These are phyloP conservation scores for Puccinia novopanici DNA, from an alignment of 1,284 basidiomycete genomes.

Conservation along the genomic window DNA sequence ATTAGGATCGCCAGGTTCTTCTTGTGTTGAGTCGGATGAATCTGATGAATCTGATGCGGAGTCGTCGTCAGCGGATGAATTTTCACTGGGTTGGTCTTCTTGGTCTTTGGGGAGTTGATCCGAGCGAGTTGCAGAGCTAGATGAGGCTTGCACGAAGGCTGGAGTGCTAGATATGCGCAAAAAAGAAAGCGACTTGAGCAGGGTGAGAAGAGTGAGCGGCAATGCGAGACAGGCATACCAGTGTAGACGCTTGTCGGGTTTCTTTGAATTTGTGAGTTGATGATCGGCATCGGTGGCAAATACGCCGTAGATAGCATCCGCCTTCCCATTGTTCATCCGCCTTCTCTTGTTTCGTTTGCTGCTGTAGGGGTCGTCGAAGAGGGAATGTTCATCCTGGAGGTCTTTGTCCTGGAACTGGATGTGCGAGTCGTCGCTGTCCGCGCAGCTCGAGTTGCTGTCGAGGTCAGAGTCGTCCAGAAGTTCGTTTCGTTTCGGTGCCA, in stretches of 20 bases:
- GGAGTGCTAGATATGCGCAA: slow-evolving; percentile 28
- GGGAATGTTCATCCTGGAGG: slow-evolving; percentile 71
- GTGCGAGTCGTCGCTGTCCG: slow-evolving; percentile 58
- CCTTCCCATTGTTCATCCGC: slow-evolving; percentile 68
- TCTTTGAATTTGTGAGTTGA: slow-evolving; percentile 60
- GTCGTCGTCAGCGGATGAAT: slow-evolving; percentile 15
- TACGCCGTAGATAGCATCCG: slow-evolving; percentile 77
- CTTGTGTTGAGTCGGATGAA: slow-evolving; percentile 13
- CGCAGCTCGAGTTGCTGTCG: slow-evolving; percentile 26
- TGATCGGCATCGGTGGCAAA: slow-evolving; percentile 76
- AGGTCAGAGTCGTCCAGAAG: slow-evolving; percentile 58
- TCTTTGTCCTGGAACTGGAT: slow-evolving; percentile 68
- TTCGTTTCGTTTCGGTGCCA: slow-evolving; percentile 32
- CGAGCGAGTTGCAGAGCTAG: slow-evolving; percentile 17
- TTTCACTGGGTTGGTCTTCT: background rate
- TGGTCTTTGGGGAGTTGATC: background rate
- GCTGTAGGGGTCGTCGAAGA: slow-evolving; percentile 78
- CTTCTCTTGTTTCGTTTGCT: slow-evolving; percentile 65
- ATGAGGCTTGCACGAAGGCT: slow-evolving; percentile 38
- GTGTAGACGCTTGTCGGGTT: slow-evolving; percentile 47
- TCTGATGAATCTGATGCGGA: slow-evolving; percentile 22
- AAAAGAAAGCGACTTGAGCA: background rate
- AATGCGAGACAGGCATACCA: background rate
- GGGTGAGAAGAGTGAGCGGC: background rate
- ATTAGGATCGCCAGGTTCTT: background rate